Evolutionary conservation across 2,329 filamentous ascomycete genomes (phyloP), one percentile per base, ranked within the genome.

Genomic region (Camptophora hylomeconis): DNA sequence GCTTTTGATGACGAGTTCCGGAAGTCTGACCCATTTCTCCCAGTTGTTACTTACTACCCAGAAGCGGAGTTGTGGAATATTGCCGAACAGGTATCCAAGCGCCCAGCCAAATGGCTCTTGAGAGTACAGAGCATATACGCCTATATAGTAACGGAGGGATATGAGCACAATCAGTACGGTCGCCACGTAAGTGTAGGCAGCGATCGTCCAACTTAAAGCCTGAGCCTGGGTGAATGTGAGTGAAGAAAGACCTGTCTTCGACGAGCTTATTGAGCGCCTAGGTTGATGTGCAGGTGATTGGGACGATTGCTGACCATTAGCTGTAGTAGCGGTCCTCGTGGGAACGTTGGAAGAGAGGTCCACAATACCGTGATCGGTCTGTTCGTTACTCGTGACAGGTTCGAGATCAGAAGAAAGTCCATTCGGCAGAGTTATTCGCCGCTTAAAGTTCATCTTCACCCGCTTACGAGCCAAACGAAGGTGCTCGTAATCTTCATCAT

Each of bases 81-180:
- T 80, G 8, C 87, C 86, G 37, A 95, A 70, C 3, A 94, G 59
- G 52, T 98, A 98, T 2, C 82, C 78, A 7, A 94, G 54, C 0
- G 83, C 86, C 89, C 89, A 98, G 2, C 87, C 82, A 24, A 98
- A 71, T 0, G 89, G 84, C 44, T 98, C 89, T 28, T 73, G 60
- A 10, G 72, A 73, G 18, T 66, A 48, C 2, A 98, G 62, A 9
- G 83, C 84, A 37, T 69, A 63, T 23, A 58, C 55, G 20, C 67
- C 57, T 27, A 95, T 72, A 41, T 82, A 79, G 2, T 63, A 61
- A 30, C 84, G 71, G 16, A 95, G 67, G 0, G 75, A 79, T 3
- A 73, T 54, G 3, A 93, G 54, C 29, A 92, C 70, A 17, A 82
- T 69, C 1, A 60, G 45, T 6, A 75, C 29, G 5, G 92, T 70